phyloP scores from a whole-genome alignment of 202 grass and related monocot genomes.

The Panicum hallii region DNA sequence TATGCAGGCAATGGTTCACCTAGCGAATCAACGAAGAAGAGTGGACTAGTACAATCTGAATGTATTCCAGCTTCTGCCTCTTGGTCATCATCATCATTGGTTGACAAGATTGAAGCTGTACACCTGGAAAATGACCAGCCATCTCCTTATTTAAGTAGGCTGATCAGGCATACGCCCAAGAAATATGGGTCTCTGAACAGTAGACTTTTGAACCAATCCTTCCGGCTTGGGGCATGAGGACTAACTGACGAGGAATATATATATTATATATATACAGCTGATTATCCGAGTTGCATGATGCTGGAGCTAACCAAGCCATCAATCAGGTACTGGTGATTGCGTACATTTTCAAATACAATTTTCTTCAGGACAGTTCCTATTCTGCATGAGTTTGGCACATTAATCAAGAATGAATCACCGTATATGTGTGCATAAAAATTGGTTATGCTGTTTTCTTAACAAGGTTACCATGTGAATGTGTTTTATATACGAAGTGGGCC shows the following conservation, averaged over 20 bases:
- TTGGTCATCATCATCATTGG: constrained; percentile 51
- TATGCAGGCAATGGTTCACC: constrained; percentile 53
- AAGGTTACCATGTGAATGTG: constrained; percentile 17
- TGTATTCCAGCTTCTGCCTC: constrained; percentile 44
- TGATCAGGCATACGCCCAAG: constrained; percentile 50
- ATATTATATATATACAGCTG: constrained; percentile 55
- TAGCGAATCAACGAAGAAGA: constrained; percentile 61
- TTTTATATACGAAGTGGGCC: constrained; percentile 12
- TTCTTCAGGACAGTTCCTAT: not conserved
- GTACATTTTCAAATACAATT: constrained; percentile 32
- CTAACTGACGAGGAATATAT: constrained; percentile 39
- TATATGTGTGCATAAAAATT: constrained; percentile 3
- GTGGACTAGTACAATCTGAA: constrained; percentile 49
- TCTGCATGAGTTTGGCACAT: constrained; percentile 1
- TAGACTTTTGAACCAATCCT: constrained; percentile 69
- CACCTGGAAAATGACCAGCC: constrained; percentile 42
- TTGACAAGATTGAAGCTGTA: constrained; percentile 50
- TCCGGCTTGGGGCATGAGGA: constrained; percentile 57
- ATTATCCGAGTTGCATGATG: constrained; percentile 90
- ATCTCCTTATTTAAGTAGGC: constrained; percentile 45
- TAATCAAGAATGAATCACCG: constrained; percentile 6
- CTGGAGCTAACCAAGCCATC: constrained; percentile 85
- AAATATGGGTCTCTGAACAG: constrained; percentile 64
- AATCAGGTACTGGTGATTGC: constrained; percentile 67
- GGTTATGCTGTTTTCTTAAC: constrained; percentile 16